A percentile compares a stretch with the other conserved stretches of the same genome.
phyloP scores from a whole-genome alignment of 306 rosid genomes.

The Arachis hypogaea region DNA sequence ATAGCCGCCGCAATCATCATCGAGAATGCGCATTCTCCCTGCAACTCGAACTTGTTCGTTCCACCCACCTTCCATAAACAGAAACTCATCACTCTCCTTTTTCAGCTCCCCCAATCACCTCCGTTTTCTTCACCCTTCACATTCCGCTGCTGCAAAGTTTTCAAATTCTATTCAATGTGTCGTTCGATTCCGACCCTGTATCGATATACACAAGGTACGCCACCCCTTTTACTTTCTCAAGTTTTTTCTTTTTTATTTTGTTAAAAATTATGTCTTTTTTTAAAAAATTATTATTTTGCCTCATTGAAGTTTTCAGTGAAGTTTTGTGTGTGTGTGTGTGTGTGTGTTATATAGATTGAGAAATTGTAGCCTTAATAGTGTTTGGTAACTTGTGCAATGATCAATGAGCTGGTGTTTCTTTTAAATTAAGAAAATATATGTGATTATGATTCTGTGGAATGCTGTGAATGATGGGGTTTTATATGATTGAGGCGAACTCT shows the following conservation, averaged over 20 bases:
- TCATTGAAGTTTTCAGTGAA: too few relatives aligned
- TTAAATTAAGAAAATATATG: not conserved
- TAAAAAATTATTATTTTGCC: too few relatives aligned
- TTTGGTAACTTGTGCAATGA: not conserved
- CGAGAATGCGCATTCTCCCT: conserved; percentile 39
- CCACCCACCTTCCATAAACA: not conserved
- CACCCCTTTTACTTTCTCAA: conserved; percentile 1
- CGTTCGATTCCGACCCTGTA: conserved; percentile 81
- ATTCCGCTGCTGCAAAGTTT: conserved; percentile 34
- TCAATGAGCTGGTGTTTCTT: conserved; percentile 5
- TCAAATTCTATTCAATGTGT: conserved; percentile 51
- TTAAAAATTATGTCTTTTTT: too few relatives aligned
- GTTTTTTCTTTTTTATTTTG: too few relatives aligned
- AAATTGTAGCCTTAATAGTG: too few relatives aligned
- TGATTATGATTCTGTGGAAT: not conserved
- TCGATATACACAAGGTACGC: conserved; percentile 84
- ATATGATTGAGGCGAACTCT: conserved; percentile 2
- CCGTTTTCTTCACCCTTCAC: conserved; percentile 24
- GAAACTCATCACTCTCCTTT: conserved; percentile 23
- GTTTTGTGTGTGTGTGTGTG: too few relatives aligned
- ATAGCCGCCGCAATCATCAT: not conserved
- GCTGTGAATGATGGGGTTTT: not conserved
- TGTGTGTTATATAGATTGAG: too few relatives aligned
- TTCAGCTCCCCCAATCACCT: conserved; percentile 22
- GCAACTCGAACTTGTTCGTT: conserved; percentile 22